phyloP scores from a whole-genome alignment of 768 basidiomycete genomes.

The Tulasnella sp. region DNA sequence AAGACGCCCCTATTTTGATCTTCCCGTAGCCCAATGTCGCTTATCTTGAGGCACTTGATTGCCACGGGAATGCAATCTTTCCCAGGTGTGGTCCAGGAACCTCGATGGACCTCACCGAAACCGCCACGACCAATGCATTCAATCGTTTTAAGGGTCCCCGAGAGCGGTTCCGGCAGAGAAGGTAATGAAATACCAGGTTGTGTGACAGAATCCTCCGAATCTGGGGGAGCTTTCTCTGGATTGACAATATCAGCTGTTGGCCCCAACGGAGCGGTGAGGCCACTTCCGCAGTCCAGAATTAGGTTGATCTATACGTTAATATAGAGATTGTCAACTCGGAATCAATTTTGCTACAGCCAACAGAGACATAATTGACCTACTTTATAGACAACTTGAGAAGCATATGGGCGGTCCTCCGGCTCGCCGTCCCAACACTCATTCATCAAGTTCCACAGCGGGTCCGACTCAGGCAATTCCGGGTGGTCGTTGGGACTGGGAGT shows the following conservation, averaged over 20 bases:
- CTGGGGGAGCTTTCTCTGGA: neutral
- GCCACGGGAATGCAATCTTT: neutral
- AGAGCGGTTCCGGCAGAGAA: neutral
- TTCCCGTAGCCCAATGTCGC: neutral
- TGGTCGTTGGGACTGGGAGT: too few species aligned
- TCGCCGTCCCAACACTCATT: conserved; percentile 12
- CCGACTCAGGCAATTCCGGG: neutral
- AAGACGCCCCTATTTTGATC: too few species aligned
- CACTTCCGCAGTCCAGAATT: neutral
- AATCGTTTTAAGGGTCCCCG: neutral
- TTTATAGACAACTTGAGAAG: too few species aligned
- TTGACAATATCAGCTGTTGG: neutral
- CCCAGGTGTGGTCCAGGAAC: neutral
- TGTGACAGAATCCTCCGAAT: neutral
- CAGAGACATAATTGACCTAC: too few species aligned
- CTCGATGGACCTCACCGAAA: neutral
- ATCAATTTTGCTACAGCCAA: too few species aligned
- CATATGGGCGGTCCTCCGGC: too few species aligned
- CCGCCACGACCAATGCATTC: neutral
- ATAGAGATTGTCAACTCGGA: too few species aligned
- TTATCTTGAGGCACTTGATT: neutral
- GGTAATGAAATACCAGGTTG: neutral
- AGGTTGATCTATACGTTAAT: neutral
- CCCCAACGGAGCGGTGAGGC: neutral
- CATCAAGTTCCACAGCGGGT: conserved; percentile 19